A percentile compares a stretch with the other conserved stretches of the same genome.
Conservation (phyloP, 2,329 filamentous ascomycete genomes). For the Epichloe sp. region DNA sequence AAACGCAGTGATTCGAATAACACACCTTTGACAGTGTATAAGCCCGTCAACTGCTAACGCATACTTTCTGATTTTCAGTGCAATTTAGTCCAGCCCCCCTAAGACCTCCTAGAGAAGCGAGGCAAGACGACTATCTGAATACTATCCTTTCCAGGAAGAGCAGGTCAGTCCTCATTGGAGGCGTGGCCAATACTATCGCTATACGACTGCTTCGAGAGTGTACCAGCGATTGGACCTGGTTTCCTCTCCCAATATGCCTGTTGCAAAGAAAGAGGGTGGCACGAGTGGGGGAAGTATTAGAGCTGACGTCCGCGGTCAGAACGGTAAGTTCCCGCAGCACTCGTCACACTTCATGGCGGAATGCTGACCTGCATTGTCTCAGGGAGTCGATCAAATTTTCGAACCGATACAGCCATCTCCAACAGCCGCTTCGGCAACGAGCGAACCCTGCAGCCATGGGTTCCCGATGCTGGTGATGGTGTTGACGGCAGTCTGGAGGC, state of each 20-base stretch:
- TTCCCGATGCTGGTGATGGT: constrained; percentile 49
- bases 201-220: constrained; percentile 8
- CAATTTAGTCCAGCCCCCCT: background rate
- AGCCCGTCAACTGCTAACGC: background rate
- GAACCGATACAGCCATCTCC: constrained; percentile 81
- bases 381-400: constrained; percentile 61
- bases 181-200: background rate
- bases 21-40: background rate
- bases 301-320: constrained; percentile 19
- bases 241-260: constrained; percentile 21
- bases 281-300: constrained; percentile 19
- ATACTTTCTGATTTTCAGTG: background rate
- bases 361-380: background rate
- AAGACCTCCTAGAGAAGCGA: background rate
- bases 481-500: constrained; percentile 62
- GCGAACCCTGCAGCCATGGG: constrained; percentile 70
- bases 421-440: constrained; percentile 56
- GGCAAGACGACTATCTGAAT: constrained; percentile 4
- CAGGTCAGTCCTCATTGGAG: constrained; percentile 2
- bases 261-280: constrained; percentile 26
- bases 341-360: background rate
- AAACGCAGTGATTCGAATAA: background rate
- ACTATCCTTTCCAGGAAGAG: constrained; percentile 4
- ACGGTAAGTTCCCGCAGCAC: constrained; percentile 18
- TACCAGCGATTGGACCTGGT: constrained; percentile 11